These are phyloP conservation scores for Posidonia australis DNA, from an alignment of 106 monocot genomes.

Conservation along the genomic window DNA sequence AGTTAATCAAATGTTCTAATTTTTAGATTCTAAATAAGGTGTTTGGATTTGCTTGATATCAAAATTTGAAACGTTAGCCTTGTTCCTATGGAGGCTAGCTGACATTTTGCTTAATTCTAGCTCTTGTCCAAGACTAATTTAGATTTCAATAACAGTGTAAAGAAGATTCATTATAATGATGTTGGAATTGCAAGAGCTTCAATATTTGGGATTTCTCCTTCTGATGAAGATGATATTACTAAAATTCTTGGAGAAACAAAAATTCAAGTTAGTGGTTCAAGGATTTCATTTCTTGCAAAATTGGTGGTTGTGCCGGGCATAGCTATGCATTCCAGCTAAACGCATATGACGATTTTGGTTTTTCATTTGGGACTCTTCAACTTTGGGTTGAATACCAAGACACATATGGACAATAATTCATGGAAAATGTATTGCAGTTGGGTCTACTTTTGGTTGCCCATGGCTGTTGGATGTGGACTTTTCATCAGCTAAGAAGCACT, in stretches of 20 bases:
- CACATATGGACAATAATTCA: neutral
- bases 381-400: neutral
- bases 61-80: too few relatives aligned
- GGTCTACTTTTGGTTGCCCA: conserved; percentile 95
- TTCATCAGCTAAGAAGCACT: conserved; percentile 87
- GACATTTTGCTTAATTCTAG: too few relatives aligned
- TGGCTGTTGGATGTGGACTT: conserved; percentile 89
- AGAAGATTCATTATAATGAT: neutral
- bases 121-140: neutral
- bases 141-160: neutral
- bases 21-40: too few relatives aligned
- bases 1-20: too few relatives aligned
- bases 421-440: conserved; percentile 36
- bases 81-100: too few relatives aligned
- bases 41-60: too few relatives aligned
- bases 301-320: conserved; percentile 55
- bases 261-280: conserved; percentile 10
- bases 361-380: too few relatives aligned
- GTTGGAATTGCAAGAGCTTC: conserved; percentile 18
- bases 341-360: too few relatives aligned
- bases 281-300: conserved; percentile 46
- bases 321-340: conserved; percentile 14
- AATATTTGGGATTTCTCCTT: conserved; percentile 23
- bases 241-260: conserved; percentile 21
- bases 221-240: conserved; percentile 24